Conservation (phyloP, 768 basidiomycete species). For the Trametes villosa region DNA sequence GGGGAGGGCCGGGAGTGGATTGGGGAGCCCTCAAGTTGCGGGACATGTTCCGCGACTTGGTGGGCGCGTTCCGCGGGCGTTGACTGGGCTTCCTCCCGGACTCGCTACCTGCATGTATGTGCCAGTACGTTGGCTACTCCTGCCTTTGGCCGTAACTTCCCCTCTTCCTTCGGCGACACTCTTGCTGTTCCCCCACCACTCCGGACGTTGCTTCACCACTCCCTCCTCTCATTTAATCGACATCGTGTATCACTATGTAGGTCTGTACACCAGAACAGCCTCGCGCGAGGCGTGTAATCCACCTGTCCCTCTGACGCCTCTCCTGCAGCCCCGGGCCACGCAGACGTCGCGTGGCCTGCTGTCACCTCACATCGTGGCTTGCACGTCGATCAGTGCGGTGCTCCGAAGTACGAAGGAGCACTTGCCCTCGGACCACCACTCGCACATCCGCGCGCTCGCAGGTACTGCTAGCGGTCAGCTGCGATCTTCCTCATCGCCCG, state of each 20-base stretch:
- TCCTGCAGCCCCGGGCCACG: background rate
- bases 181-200: too few relatives aligned
- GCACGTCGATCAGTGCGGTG: slow-evolving; percentile 2
- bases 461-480: background rate
- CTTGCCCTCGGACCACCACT: slow-evolving; percentile 12
- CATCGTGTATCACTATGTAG: background rate
- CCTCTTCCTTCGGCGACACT: background rate
- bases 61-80: slow-evolving; percentile 25
- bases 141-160: too few relatives aligned
- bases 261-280: background rate
- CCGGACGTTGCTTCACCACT: background rate
- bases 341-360: background rate
- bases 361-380: background rate
- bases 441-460: background rate
- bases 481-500: background rate
- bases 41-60: slow-evolving; percentile 36
- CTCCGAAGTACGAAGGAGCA: too few relatives aligned
- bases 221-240: background rate
- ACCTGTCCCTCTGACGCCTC: background rate
- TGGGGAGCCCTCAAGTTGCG: slow-evolving; percentile 29
- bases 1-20: slow-evolving; percentile 1
- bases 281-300: background rate
- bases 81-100: background rate
- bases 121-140: too few relatives aligned
- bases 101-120: too few relatives aligned